Evolutionary conservation across 2,329 filamentous ascomycete genomes (phyloP).

Genomic region (Trichoderma polysporum): DNA sequence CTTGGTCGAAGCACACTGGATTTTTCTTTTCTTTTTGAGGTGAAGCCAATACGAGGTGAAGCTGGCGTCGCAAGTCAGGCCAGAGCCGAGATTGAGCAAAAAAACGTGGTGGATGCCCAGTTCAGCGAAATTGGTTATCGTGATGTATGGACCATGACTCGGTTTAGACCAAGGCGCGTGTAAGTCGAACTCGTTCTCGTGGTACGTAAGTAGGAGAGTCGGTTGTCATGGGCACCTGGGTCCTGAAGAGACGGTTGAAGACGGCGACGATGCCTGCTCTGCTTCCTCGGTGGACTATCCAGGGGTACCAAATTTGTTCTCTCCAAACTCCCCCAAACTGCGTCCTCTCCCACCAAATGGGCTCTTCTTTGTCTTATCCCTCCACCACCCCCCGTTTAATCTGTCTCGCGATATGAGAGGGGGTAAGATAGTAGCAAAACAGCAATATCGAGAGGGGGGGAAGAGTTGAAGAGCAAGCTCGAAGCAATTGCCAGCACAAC

Average conservation of each 20-base stretch:
- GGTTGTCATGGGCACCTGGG: not conserved
- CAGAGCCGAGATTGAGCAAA: not conserved
- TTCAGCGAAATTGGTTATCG: not conserved
- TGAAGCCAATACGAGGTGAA: not conserved
- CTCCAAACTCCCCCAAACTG: not conserved
- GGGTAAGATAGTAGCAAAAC: not conserved
- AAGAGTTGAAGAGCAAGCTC: not conserved
- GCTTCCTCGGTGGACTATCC: not conserved
- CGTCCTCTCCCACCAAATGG: not conserved
- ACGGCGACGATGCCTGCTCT: not conserved
- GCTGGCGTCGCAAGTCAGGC: not conserved
- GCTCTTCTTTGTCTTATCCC: not conserved
- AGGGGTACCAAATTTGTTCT: not conserved
- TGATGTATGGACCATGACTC: not conserved
- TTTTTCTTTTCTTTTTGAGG: not conserved
- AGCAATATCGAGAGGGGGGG: not conserved
- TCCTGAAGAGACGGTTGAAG: not conserved
- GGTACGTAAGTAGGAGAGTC: not conserved
- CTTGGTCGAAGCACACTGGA: not conserved
- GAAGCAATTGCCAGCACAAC: not conserved
- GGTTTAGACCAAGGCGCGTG: not conserved
- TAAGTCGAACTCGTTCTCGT: not conserved
- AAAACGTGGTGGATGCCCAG: not conserved
- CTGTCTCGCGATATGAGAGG: not conserved
- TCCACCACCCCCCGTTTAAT: constrained; percentile 13